phyloP scores from a whole-genome alignment of 2,329 filamentous ascomycete genomes.

The Fusarium secorum region DNA sequence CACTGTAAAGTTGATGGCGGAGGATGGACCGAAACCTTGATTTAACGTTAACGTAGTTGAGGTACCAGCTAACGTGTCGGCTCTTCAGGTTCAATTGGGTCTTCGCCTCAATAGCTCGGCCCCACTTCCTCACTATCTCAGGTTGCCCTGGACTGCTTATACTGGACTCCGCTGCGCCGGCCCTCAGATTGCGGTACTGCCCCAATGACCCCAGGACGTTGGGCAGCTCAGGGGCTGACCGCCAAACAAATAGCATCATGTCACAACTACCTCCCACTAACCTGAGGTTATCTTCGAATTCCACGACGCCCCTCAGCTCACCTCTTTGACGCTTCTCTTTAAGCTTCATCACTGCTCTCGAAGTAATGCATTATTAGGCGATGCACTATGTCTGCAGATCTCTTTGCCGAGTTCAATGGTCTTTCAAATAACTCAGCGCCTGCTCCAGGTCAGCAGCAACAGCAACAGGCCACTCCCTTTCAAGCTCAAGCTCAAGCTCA shows the following conservation, averaged over 20 bases:
- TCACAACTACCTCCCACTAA: neutral
- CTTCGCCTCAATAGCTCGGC: conserved; percentile 22
- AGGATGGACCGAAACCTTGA: conserved; percentile 23
- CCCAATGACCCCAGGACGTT: neutral
- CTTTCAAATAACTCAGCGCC: conserved; percentile 51
- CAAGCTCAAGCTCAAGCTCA: conserved; percentile 28
- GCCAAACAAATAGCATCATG: conserved; percentile 24
- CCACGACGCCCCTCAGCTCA: neutral
- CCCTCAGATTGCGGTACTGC: neutral
- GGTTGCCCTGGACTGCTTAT: conserved; percentile 8
- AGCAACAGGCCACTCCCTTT: conserved; percentile 15
- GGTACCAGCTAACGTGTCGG: neutral
- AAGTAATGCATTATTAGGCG: conserved; percentile 25
- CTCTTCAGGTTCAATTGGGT: conserved; percentile 23
- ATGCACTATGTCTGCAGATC: conserved; percentile 67
- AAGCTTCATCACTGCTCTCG: neutral
- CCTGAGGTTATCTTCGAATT: neutral
- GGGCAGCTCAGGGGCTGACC: conserved; percentile 25
- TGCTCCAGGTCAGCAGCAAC: conserved; percentile 30
- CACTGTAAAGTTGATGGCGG: conserved; percentile 21
- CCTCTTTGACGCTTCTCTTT: neutral
- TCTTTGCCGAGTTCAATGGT: conserved; percentile 69
- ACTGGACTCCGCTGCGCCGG: neutral
- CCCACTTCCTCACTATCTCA: conserved; percentile 20
- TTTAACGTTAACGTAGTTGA: neutral